Base-by-base conservation (phyloP, 495 filamentous ascomycete genomes). In the Parmelia sp. region DNA sequence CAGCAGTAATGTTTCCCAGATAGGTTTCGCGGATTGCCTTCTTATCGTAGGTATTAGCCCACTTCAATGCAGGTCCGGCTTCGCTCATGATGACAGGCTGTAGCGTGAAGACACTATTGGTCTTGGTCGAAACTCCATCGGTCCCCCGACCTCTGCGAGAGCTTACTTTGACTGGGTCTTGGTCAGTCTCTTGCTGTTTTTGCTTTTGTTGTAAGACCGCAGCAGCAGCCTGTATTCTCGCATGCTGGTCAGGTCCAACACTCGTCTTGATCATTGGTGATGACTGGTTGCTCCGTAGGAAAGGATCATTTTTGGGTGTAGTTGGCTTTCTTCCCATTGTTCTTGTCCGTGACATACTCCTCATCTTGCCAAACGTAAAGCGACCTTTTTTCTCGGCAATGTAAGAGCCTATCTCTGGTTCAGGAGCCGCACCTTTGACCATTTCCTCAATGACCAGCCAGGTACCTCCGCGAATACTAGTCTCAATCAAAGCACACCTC, bases 361-460 rank as follows among this genome's bases (percentile, higher is more conserved):
- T 83, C 71, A 78, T 83, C 55, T 89, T 88, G 63, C 83, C 89
- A 75, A 93, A 92, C 67, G 89, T 88, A 74, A 96, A 95, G 64
- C 92, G 87, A 62, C 88, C 76, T 75, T 96, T 96, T 82, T 98
- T 97, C 77, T 97, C 92, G 10, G 88, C 90, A 65, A 97, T 89
- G 66, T 94, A 92, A 0, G 90, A 90, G 27, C 88, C 90, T 17
- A 88, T 86, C 61, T 92, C 90, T 3, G 89, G 88, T 67, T 90
- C 90, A 14, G 89, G 86, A 4, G 91, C 92, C 27, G 94, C 94
- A 15, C 94, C 94, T 73, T 93, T 94, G 61, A 98, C 86, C 74
- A 97, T 91, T 77, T 98, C 94, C 76, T 98, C 93, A 73, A 96
- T 85, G 33, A 98, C 85, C 25, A 98, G 80, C 95, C 95, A 98